Evolutionary conservation across 139 green algal genomes (phyloP), one percentile per base, ranked within the genome.

Genomic region (Trebouxia sp.): DNA sequence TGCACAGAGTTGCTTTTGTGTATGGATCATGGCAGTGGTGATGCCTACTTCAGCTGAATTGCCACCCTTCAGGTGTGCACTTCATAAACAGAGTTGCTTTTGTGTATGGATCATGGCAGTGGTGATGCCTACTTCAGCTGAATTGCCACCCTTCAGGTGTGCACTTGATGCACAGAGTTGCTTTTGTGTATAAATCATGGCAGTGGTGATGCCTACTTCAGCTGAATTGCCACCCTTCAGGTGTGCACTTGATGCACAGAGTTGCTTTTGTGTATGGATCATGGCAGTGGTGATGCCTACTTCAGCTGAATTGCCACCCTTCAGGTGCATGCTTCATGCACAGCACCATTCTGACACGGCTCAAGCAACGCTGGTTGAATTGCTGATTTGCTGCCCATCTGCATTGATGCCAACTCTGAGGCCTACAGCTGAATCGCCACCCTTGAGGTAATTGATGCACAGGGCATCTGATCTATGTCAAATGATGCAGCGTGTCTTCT

Each of bases 191-290:
- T 14, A 41, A n/a, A 12, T 35, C 20, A 94, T 80, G 88, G 83
- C 12, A 91, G 94, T 80, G 65, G 86, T 17, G 83, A 85, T 9
- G 85, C 86, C 15, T 88, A 86, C 79, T 91, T 85, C 80, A 67
- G 74, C 62, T 88, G 41, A 28, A 42, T 48, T 82, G 75, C 50
- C 17, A 75, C 17, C 9, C n/a, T 81, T 42, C 79, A 85, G 85
- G 65, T 51, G 58, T 5, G 28, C 58, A 69, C 26, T 22, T 9
- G 58, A n/a, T 3, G 26, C 1, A 41, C 58, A 4, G 12, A n/a
- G 20, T n/a, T 3, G 58, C 58, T 6, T 15, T 70, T n/a, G 15
- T 15, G 2, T 41, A 9, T 14, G 32, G 58, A 12, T 35, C 20
- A 70, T 12, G 58, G 58, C 58, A 9, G 3, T 5, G 26, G 26